These are phyloP conservation scores for Ganoderma lucidum DNA, from an alignment of 1,284 basidiomycete genomes.

Conservation along the genomic window DNA sequence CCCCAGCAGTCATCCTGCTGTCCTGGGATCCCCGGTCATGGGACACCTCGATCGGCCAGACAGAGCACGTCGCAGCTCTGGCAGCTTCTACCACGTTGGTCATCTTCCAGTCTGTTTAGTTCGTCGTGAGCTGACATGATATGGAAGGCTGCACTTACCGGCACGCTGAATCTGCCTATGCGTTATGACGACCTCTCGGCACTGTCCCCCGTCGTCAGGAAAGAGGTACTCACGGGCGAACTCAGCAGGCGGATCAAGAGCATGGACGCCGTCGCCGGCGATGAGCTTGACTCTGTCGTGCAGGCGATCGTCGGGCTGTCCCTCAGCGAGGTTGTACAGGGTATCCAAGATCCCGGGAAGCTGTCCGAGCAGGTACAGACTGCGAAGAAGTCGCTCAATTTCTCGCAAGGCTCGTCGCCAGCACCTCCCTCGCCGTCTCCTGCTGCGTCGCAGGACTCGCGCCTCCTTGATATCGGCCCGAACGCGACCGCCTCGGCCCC, in stretches of 20 bases:
- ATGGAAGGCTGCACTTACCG: slow-evolving; percentile 74
- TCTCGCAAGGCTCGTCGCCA: slow-evolving; percentile 47
- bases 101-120: slow-evolving; percentile 6
- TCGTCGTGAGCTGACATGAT: slow-evolving; percentile 9
- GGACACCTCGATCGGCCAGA: slow-evolving; percentile 64
- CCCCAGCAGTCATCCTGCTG: slow-evolving; percentile 61
- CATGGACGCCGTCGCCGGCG: slow-evolving; percentile 55
- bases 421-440: slow-evolving; percentile 55
- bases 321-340: slow-evolving; percentile 77
- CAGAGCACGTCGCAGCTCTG: slow-evolving; percentile 75
- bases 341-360: slow-evolving; percentile 73
- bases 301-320: slow-evolving; percentile 72
- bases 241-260: slow-evolving; percentile 76
- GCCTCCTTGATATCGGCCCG: slow-evolving; percentile 63
- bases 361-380: slow-evolving; percentile 68
- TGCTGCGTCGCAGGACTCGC: slow-evolving; percentile 68
- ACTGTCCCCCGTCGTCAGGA: slow-evolving; percentile 83
- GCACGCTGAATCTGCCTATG: slow-evolving; percentile 81
- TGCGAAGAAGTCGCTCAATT: slow-evolving; percentile 51
- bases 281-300: slow-evolving; percentile 72
- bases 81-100: slow-evolving; percentile 82
- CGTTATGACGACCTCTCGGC: slow-evolving; percentile 82
- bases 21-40: slow-evolving; percentile 63
- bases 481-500: slow-evolving; percentile 82
- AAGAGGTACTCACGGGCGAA: slow-evolving; percentile 85